These are phyloP conservation scores for Linum usitatissimum DNA, from an alignment of 345 rosid genomes.

Conservation along the genomic window DNA sequence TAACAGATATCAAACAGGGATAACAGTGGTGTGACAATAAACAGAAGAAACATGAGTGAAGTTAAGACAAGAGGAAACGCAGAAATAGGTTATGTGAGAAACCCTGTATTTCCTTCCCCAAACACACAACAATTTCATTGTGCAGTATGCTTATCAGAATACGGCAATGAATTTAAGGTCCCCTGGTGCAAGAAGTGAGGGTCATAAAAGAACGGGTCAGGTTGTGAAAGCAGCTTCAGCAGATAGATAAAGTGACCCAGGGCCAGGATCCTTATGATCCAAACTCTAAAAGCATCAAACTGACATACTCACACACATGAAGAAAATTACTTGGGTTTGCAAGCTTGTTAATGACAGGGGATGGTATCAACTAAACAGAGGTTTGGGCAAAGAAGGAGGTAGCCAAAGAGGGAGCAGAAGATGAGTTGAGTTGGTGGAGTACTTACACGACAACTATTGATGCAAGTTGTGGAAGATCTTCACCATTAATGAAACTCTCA, in stretches of 20 bases:
- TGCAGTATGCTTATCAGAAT: no score
- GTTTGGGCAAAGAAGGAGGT: not conserved
- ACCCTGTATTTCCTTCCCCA: not conserved
- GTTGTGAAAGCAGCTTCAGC: not conserved
- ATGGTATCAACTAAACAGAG: not conserved
- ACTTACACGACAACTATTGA: slow-evolving; percentile 76
- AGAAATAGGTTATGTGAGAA: not conserved
- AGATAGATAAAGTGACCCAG: not conserved
- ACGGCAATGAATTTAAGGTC: not conserved
- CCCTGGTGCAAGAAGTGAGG: not conserved
- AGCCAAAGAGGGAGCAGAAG: slow-evolving; percentile 4
- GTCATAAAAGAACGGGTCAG: not conserved
- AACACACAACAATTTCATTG: not conserved
- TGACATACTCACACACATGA: not conserved
- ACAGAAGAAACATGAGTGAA: not conserved
- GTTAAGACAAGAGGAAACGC: no score
- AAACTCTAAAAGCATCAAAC: not conserved
- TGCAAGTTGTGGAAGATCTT: slow-evolving; percentile 77
- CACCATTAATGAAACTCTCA: slow-evolving; percentile 40
- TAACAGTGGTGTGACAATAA: not conserved
- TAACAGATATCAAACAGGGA: not conserved
- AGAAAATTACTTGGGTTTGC: not conserved
- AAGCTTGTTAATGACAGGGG: not conserved
- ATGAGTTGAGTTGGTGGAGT: not conserved
- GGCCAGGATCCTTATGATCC: not conserved